These are phyloP conservation scores for Cladosporium sp. DNA, from an alignment of 2,329 filamentous ascomycete genomes.

Conservation along the genomic window DNA sequence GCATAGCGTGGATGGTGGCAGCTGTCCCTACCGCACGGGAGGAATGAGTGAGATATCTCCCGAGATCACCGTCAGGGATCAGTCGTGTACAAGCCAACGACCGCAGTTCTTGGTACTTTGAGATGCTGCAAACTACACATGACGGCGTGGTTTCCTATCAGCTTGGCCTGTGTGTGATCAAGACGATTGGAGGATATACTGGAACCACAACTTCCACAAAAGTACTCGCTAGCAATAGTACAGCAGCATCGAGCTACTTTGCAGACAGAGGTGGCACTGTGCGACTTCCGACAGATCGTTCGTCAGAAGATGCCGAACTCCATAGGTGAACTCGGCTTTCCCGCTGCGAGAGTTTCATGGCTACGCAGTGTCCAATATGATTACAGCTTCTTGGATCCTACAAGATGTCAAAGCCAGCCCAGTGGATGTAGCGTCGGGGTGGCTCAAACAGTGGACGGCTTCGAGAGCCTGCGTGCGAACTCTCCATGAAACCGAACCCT, in stretches of 20 bases:
- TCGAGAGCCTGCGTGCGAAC: background rate
- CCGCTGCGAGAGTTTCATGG: background rate
- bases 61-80: slow-evolving; percentile 8
- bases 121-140: background rate
- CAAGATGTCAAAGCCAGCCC: no score
- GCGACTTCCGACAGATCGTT: background rate
- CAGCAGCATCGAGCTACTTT: no score
- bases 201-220: background rate
- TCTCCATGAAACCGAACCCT: background rate
- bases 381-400: no score
- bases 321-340: background rate
- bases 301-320: background rate
- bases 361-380: background rate
- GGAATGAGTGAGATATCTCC: slow-evolving; percentile 2
- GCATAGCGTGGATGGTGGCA: background rate
- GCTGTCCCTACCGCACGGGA: background rate
- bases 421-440: no score
- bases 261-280: background rate
- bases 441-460: background rate
- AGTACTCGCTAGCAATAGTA: background rate
- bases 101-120: background rate
- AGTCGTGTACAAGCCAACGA: background rate
- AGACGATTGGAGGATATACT: background rate
- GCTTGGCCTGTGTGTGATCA: background rate
- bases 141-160: background rate